Percentiles rank a stretch among this genome's conserved stretches.
phyloP scores from a whole-genome alignment of 176 grass and related monocot genomes.

The Neostapfia colusana region DNA sequence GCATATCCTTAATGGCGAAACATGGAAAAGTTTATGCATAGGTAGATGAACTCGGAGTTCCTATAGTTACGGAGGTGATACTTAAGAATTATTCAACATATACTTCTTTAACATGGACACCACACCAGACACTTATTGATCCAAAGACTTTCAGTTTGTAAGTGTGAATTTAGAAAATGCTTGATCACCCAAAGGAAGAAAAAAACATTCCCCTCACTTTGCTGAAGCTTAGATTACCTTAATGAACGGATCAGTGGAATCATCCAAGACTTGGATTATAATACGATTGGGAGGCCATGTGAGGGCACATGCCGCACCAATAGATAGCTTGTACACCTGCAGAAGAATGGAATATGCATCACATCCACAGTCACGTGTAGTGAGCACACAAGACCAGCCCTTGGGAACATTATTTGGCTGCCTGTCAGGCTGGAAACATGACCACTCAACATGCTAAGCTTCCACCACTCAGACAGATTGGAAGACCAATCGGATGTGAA shows the following conservation, averaged over 20 bases:
- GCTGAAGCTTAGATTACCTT: slow-evolving; percentile 42
- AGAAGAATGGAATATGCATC: slow-evolving; percentile 19
- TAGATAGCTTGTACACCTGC: slow-evolving; percentile 74
- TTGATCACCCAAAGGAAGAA: background rate
- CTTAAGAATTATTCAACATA: background rate
- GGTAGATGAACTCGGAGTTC: background rate
- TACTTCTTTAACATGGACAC: background rate
- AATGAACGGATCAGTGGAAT: slow-evolving; percentile 68
- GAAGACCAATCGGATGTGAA: background rate
- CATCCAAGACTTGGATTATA: slow-evolving; percentile 79
- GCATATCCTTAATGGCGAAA: background rate
- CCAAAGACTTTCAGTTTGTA: background rate
- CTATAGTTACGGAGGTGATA: background rate
- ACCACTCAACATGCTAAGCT: background rate
- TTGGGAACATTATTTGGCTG: slow-evolving; percentile 8
- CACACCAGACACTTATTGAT: background rate
- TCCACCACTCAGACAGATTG: slow-evolving; percentile 3
- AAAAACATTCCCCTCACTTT: background rate
- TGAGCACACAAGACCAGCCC: background rate
- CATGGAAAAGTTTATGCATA: background rate
- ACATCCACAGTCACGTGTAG: slow-evolving; percentile 24
- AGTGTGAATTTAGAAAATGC: background rate
- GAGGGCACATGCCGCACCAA: slow-evolving; percentile 66
- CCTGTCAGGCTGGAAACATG: slow-evolving; percentile 18
- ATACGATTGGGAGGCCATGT: slow-evolving; percentile 71